Evolutionary conservation across 2,329 filamentous ascomycete genomes (phyloP).

Genomic region (Claviceps digitariae): DNA sequence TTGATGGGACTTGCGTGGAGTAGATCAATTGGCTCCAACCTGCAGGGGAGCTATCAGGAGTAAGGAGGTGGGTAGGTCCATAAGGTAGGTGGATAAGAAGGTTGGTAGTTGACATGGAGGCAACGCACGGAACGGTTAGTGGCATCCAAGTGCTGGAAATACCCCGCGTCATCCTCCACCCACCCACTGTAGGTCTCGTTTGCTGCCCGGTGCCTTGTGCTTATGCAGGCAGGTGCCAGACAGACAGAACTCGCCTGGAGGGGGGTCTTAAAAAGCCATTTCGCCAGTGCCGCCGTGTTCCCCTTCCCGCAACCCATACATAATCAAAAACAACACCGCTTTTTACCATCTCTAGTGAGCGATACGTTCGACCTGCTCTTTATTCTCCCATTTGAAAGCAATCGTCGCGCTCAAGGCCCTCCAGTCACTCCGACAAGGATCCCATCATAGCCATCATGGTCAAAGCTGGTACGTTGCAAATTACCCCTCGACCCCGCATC

Average conservation of each 20-base stretch:
- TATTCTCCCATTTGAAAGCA: neutral
- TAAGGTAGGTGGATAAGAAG: too few relatives aligned
- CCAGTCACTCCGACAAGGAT: neutral
- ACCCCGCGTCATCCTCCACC: neutral
- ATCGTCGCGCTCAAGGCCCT: neutral
- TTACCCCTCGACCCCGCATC: constrained; percentile 14
- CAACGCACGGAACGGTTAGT: neutral
- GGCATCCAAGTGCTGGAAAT: neutral
- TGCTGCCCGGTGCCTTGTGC: too few relatives aligned
- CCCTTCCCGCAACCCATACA: neutral
- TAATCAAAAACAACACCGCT: neutral
- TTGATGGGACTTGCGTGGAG: neutral
- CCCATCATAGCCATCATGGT: constrained; percentile 32
- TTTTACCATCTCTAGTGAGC: neutral
- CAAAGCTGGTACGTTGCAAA: constrained; percentile 40
- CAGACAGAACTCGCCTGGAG: neutral
- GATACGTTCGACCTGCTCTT: neutral
- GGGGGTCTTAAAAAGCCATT: neutral
- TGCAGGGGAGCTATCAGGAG: neutral
- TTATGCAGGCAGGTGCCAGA: neutral
- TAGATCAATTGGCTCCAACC: neutral
- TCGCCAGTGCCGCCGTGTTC: neutral
- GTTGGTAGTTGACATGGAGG: too few relatives aligned
- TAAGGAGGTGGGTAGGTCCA: too few relatives aligned
- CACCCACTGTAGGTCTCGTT: neutral